Evolutionary conservation across 768 basidiomycete genomes (phyloP).

Genomic region (Mycena albidolilacea): DNA sequence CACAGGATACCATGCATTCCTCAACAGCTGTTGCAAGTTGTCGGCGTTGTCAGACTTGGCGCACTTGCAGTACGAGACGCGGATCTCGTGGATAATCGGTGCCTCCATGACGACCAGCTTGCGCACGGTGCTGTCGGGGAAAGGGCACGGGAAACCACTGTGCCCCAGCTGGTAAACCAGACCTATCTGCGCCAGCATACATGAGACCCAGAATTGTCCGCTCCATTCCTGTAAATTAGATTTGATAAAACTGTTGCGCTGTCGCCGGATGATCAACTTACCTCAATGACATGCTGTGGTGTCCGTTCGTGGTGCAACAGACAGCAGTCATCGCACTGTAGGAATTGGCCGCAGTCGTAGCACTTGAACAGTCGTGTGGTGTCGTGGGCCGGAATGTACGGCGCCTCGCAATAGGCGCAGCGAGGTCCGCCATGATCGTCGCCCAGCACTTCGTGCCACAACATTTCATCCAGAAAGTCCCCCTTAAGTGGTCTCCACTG

Average conservation of each 20-base stretch:
- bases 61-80: slow-evolving; percentile 34
- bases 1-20: slow-evolving; percentile 27
- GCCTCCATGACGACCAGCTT: slow-evolving; percentile 26
- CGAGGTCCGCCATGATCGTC: too few relatives aligned
- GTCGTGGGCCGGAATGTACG: too few relatives aligned
- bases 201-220: slow-evolving; percentile 26
- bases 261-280: not conserved
- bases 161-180: slow-evolving; percentile 39
- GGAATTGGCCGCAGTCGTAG: slow-evolving; percentile 14
- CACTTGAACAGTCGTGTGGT: slow-evolving; percentile 17
- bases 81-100: slow-evolving; percentile 22
- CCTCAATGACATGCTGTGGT: slow-evolving; percentile 20
- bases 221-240: slow-evolving; percentile 32
- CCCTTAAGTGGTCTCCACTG: too few relatives aligned
- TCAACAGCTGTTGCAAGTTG: slow-evolving; percentile 13
- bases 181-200: slow-evolving; percentile 10
- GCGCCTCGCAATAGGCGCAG: too few relatives aligned
- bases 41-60: not conserved
- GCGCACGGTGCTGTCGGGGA: not conserved
- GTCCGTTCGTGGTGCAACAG: not conserved
- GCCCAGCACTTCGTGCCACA: too few relatives aligned
- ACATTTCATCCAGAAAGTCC: too few relatives aligned
- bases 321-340: slow-evolving; percentile 27
- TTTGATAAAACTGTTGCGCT: not conserved
- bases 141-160: slow-evolving; percentile 11